These are phyloP conservation scores for Thamnidium elegans DNA, from an alignment of 192 early-diverging fungal genomes.

Conservation along the genomic window DNA sequence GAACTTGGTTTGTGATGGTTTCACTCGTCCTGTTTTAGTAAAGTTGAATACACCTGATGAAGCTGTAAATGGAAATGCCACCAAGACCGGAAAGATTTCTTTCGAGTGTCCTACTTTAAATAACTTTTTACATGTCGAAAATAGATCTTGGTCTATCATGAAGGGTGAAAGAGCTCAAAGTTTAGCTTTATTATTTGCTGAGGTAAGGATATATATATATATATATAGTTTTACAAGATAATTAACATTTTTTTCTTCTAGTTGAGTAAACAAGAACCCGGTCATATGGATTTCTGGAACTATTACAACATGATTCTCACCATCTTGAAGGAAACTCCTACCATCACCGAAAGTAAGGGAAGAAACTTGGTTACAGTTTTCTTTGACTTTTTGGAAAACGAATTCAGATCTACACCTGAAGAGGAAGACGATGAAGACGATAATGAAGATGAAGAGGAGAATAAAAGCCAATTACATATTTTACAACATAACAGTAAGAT, in stretches of 20 bases:
- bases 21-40: conserved; percentile 38
- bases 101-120: conserved; percentile 55
- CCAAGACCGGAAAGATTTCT: conserved; percentile 39
- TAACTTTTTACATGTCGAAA: conserved; percentile 35
- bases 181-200: conserved; percentile 45
- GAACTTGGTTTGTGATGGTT: conserved; percentile 52
- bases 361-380: conserved; percentile 62
- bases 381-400: conserved; percentile 54
- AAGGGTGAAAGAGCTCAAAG: conserved; percentile 25
- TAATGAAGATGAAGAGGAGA: conserved; percentile 15
- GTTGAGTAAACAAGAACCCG: conserved; percentile 25
- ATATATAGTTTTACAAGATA: background rate
- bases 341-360: conserved; percentile 62
- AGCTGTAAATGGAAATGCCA: conserved; percentile 22
- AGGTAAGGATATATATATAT: conserved; percentile 4
- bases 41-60: conserved; percentile 27
- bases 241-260: conserved; percentile 3
- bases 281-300: conserved; percentile 68
- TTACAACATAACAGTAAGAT: conserved; percentile 17
- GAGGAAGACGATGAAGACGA: conserved; percentile 46
- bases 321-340: conserved; percentile 55
- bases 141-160: conserved; percentile 35
- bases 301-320: conserved; percentile 61
- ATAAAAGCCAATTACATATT: conserved; percentile 15
- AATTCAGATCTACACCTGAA: conserved; percentile 43